Evolutionary conservation across 345 rosid species (phyloP).

Genomic region (Cochlearia excelsa): DNA sequence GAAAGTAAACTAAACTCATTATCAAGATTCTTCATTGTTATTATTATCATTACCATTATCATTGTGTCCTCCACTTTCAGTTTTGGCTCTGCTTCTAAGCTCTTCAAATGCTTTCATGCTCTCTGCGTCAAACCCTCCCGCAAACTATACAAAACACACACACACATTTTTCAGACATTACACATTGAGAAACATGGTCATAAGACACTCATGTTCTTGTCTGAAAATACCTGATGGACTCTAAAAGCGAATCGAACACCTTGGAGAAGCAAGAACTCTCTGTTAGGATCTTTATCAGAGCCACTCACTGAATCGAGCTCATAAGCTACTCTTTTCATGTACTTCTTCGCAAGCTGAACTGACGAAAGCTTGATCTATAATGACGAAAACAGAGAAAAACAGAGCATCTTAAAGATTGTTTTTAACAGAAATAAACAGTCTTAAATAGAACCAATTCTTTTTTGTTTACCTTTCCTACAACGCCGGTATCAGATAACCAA

Average conservation of each 20-base stretch:
- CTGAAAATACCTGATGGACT: conserved; percentile 77
- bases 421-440: background rate
- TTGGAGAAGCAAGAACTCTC: conserved; percentile 91
- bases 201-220: background rate
- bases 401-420: conserved; percentile 15
- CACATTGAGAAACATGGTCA: background rate
- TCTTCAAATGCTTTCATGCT: conserved; percentile 99
- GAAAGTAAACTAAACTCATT: conserved; percentile 23
- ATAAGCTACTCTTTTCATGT: conserved; percentile 86
- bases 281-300: conserved; percentile 85
- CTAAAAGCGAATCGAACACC: conserved; percentile 96
- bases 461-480: conserved; percentile 80
- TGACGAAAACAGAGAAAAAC: background rate
- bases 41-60: background rate
- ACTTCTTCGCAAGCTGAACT: conserved; percentile 88
- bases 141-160: conserved; percentile 54
- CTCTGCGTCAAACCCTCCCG: conserved; percentile 96
- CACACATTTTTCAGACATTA: background rate
- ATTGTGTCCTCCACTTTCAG: conserved; percentile 45
- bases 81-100: conserved; percentile 64
- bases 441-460: background rate
- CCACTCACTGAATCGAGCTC: conserved; percentile 79
- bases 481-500: conserved; percentile 84
- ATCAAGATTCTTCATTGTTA: conserved; percentile 23
- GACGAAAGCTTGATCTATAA: conserved; percentile 93